Evolutionary conservation across 2,329 filamentous ascomycete genomes (phyloP), one percentile per base, ranked within the genome.

Genomic region (Ceratocystis ficicola): DNA sequence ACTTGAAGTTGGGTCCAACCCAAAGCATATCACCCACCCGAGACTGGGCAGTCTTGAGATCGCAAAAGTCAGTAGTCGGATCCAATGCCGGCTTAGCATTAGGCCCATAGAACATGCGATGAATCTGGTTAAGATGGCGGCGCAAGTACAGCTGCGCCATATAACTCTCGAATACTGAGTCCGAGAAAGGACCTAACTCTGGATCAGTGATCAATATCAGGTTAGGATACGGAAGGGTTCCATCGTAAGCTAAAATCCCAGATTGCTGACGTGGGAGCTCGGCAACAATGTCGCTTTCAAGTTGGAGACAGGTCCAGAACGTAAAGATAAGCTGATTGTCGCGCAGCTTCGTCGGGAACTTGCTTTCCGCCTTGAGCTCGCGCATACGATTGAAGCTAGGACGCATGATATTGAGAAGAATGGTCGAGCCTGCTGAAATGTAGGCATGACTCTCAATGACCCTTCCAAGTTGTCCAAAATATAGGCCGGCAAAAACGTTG

Each of bases 251-350:
- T n/a, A 86, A 74, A 64, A 86, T 81, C 1, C 81, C 81, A 0
- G 84, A 86, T 2, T 83, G 83, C 1, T 83, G 82, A 2, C 84
- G 76, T 17, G 79, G 82, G 67, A 97, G 80, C 75, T 99, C 94
- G 2, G 94, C 94, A 60, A 96, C 81, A 59, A 97, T 90, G 74
- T 97, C 93, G 74, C 91, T 96, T 75, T 97, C 93, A 10, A 97
- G 80, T 72, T 97, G 93, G 69, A 96, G 78, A 73, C 90, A 95
- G 6, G 92, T 94, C 93, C 93, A 97, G 71, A 92, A 96, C 0
- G 90, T 87, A 70, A 95, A 81, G 15, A 87, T 79, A 44, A 87
- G 79, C 66, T 87, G 79, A 72, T 91, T 89, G 70, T 86, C 82
- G 59, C 77, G 75, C 20, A 20, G 48, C 46, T 22, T 44, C 6